A percentile compares a stretch with the other conserved stretches of the same genome.
phyloP scores from a whole-genome alignment of 352 stramenopile species.

The Phytopythium vexans region DNA sequence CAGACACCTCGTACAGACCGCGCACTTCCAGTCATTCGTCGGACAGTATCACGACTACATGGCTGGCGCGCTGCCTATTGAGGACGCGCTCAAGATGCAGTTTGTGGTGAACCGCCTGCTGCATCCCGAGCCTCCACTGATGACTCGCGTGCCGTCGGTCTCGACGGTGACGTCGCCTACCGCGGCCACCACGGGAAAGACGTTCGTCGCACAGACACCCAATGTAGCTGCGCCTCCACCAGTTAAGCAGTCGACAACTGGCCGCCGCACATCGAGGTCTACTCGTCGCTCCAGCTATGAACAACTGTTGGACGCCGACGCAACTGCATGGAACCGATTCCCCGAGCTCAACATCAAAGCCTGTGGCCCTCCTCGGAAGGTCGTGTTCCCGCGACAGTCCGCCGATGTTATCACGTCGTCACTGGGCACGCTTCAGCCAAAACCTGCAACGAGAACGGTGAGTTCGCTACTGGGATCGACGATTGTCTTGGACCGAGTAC shows the following conservation, averaged over 20 bases:
- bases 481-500: no score
- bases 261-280: no score
- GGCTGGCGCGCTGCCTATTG: conserved; percentile 16
- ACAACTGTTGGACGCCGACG: neutral
- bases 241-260: neutral
- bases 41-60: conserved; percentile 33
- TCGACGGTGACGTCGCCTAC: neutral
- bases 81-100: conserved; percentile 35
- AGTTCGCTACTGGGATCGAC: neutral
- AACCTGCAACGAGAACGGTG: conserved; percentile 4
- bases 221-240: conserved; percentile 4
- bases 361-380: conserved; percentile 22
- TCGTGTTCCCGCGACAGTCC: conserved; percentile 25
- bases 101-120: conserved; percentile 33
- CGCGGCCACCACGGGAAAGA: conserved; percentile 19
- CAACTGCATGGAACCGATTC: conserved; percentile 21
- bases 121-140: conserved; percentile 3
- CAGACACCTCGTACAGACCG: conserved; percentile 21
- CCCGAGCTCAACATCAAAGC: conserved; percentile 18
- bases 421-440: conserved; percentile 23
- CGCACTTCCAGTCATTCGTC: conserved; percentile 40
- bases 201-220: conserved; percentile 32
- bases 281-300: neutral
- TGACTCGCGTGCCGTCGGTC: neutral
- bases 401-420: conserved; percentile 26